phyloP scores from a whole-genome alignment of 1,284 basidiomycete species.

The Fomitopsis pinicola region DNA sequence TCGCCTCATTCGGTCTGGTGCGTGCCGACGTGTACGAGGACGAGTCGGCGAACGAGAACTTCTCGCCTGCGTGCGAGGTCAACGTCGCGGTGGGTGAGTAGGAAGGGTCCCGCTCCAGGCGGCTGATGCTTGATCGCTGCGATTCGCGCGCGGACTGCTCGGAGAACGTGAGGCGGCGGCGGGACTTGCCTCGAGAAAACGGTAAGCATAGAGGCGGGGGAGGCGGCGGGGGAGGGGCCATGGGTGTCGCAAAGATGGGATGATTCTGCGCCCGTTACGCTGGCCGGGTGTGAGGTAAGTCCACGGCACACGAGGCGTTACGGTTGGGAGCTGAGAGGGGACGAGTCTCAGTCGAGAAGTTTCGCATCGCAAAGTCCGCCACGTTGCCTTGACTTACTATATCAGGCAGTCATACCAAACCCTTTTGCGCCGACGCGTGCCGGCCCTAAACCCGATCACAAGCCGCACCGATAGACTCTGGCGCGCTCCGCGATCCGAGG shows the following conservation, averaged over 20 bases:
- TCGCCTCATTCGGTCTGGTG: constrained; percentile 21
- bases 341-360: constrained; percentile 5
- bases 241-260: constrained; percentile 25
- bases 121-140: constrained; percentile 22
- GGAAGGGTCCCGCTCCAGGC: constrained; percentile 25
- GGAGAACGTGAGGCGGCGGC: constrained; percentile 25
- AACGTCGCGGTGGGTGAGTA: constrained; percentile 37
- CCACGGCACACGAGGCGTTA: constrained; percentile 18
- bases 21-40: constrained; percentile 28
- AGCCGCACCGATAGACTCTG: neutral
- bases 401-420: constrained; percentile 5
- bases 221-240: constrained; percentile 26
- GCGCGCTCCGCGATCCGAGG: constrained; percentile 1
- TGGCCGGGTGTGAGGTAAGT: constrained; percentile 9
- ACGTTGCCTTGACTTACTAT: constrained; percentile 6
- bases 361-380: constrained; percentile 3
- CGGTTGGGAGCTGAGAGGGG: constrained; percentile 6
- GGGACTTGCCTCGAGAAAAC: constrained; percentile 23
- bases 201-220: constrained; percentile 26
- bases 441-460: constrained; percentile 10
- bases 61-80: constrained; percentile 31
- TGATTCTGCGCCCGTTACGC: constrained; percentile 9
- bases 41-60: constrained; percentile 34
- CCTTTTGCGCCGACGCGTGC: neutral
- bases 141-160: constrained; percentile 22